phyloP scores from a whole-genome alignment of 306 rosid species.

The Gastrolobium villosum region DNA sequence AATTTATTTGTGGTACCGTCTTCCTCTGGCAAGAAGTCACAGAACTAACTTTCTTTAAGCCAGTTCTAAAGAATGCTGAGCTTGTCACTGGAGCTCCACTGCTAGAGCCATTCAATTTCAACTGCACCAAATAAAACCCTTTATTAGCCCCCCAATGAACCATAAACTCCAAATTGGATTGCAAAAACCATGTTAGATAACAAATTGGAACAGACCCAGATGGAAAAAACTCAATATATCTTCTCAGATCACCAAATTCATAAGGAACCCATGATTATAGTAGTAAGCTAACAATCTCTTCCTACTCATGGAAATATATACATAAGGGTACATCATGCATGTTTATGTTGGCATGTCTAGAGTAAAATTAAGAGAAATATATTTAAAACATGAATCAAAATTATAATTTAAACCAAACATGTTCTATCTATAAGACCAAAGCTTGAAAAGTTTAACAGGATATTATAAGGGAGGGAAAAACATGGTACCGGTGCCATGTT shows the following conservation, averaged over 20 bases:
- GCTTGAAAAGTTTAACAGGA: neutral
- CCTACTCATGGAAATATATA: neutral
- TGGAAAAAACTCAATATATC: neutral
- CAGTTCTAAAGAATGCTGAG: slow-evolving; percentile 64
- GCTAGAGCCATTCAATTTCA: slow-evolving; percentile 58
- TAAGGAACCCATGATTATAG: neutral
- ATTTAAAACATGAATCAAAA: neutral
- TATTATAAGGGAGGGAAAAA: slow-evolving; percentile 37
- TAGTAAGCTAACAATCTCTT: neutral
- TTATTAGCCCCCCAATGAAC: slow-evolving; percentile 30
- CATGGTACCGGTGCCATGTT: slow-evolving; percentile 63
- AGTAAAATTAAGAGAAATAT: neutral
- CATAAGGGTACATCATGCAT: neutral
- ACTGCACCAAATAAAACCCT: slow-evolving; percentile 49
- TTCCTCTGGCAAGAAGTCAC: slow-evolving; percentile 42
- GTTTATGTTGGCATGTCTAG: neutral
- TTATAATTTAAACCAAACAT: slow-evolving; percentile 14
- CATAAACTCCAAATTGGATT: neutral
- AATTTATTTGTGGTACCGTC: no score
- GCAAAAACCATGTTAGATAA: slow-evolving; percentile 23
- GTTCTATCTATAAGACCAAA: slow-evolving; percentile 4
- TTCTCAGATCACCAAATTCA: neutral
- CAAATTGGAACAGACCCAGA: slow-evolving; percentile 17
- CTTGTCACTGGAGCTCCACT: slow-evolving; percentile 42
- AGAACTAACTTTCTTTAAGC: slow-evolving; percentile 55